Percentiles rank a stretch among this genome's conserved stretches.
These are phyloP conservation scores for Cladophialophora carrionii DNA, from an alignment of 2,329 filamentous ascomycete genomes.

Conservation along the genomic window DNA sequence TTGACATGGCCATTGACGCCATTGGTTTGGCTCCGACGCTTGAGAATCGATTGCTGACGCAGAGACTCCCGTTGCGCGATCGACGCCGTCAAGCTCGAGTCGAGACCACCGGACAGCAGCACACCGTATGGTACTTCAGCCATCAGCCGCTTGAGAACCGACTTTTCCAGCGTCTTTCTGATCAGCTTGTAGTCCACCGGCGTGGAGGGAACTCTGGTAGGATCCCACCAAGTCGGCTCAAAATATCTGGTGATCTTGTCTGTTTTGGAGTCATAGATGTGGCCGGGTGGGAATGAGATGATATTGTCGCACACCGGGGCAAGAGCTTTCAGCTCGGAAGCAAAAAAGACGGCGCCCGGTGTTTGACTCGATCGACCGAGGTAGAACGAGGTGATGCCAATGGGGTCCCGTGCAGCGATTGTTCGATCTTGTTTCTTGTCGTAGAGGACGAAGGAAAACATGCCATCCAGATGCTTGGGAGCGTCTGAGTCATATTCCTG, in stretches of 20 bases:
- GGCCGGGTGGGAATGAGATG: slow-evolving; percentile 88
- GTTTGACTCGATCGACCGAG: slow-evolving; percentile 86
- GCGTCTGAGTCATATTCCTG: slow-evolving; percentile 89
- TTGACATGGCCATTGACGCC: slow-evolving; percentile 46
- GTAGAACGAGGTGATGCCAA: slow-evolving; percentile 96
- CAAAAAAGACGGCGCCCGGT: slow-evolving; percentile 87
- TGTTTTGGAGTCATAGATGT: slow-evolving; percentile 94
- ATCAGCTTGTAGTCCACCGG: slow-evolving; percentile 83
- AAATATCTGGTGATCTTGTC: slow-evolving; percentile 85
- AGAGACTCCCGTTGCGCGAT: slow-evolving; percentile 94
- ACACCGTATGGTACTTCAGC: slow-evolving; percentile 98
- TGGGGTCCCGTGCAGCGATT: slow-evolving; percentile 91
- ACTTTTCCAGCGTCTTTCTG: slow-evolving; percentile 80
- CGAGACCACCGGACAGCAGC: slow-evolving; percentile 88
- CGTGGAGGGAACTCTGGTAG: slow-evolving; percentile 72
- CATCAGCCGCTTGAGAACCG: slow-evolving; percentile 96
- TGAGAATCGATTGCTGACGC: slow-evolving; percentile 62
- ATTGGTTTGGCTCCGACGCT: slow-evolving; percentile 55
- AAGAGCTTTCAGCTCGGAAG: slow-evolving; percentile 93
- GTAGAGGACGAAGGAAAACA: slow-evolving; percentile 99
- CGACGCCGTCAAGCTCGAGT: slow-evolving; percentile 91
- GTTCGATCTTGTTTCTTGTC: slow-evolving; percentile 93
- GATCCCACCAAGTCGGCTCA: slow-evolving; percentile 90
- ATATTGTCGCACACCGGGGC: slow-evolving; percentile 95
- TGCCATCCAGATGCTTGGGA: slow-evolving; percentile 92